These are phyloP conservation scores for Sesbania bispinosa DNA, from an alignment of 306 rosid species.

Conservation along the genomic window DNA sequence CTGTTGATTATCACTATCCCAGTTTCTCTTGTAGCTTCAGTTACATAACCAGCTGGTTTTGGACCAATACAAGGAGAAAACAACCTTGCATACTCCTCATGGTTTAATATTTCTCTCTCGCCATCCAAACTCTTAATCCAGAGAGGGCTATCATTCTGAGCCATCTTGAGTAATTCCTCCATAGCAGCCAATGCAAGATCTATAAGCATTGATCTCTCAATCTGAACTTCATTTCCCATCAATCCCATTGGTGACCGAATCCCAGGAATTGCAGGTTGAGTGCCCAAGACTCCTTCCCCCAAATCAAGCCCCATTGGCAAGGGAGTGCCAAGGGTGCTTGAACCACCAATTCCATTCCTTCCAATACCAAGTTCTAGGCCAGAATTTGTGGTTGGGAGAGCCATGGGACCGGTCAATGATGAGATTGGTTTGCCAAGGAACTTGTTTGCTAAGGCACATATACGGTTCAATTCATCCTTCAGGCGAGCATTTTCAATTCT, in stretches of 20 bases:
- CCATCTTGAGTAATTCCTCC: slow-evolving; percentile 83
- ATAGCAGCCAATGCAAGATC: slow-evolving; percentile 81
- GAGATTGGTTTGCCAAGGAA: slow-evolving; percentile 82
- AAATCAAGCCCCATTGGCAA: slow-evolving; percentile 68
- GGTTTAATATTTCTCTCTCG: slow-evolving; percentile 58
- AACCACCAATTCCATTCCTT: slow-evolving; percentile 56
- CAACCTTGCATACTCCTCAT: slow-evolving; percentile 61
- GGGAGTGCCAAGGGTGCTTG: slow-evolving; percentile 23
- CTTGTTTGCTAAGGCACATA: slow-evolving; percentile 63
- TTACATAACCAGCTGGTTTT: slow-evolving; percentile 45
- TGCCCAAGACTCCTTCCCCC: slow-evolving; percentile 54
- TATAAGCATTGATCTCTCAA: slow-evolving; percentile 51
- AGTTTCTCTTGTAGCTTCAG: slow-evolving; percentile 77
- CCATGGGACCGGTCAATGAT: slow-evolving; percentile 47
- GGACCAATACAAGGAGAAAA: slow-evolving; percentile 59
- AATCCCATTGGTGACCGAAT: slow-evolving; percentile 42
- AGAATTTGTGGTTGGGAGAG: slow-evolving; percentile 44
- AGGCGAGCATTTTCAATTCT: slow-evolving; percentile 88
- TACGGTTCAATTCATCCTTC: slow-evolving; percentile 67
- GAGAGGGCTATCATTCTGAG: slow-evolving; percentile 62
- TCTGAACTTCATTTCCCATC: slow-evolving; percentile 49
- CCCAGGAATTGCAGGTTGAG: slow-evolving; percentile 35
- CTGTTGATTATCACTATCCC: slow-evolving; percentile 63
- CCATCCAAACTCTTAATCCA: slow-evolving; percentile 71
- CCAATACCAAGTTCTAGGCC: slow-evolving; percentile 79